A percentile compares a stretch with the other conserved stretches of the same genome.
These are phyloP conservation scores for Nicotiana benthamiana DNA, from an alignment of 257 asterid genomes.

Conservation along the genomic window DNA sequence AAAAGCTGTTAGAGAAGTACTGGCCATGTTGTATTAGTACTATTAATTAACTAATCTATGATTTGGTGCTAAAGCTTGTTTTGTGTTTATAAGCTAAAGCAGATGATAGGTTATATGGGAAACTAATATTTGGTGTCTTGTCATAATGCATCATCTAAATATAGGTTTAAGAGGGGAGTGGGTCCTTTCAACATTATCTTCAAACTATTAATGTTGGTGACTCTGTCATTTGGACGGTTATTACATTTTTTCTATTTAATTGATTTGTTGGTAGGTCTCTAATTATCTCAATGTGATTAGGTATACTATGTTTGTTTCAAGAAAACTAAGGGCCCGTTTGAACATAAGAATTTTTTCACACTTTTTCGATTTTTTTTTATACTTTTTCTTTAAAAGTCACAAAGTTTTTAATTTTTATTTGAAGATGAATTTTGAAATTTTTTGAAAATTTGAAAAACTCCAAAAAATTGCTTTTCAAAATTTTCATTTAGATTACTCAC, in stretches of 20 bases:
- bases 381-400: too few relatives aligned
- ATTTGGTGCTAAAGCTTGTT: background rate
- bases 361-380: too few relatives aligned
- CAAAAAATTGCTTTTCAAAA: too few relatives aligned
- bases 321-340: background rate
- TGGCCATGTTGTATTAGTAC: background rate
- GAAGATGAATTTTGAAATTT: too few relatives aligned
- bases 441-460: too few relatives aligned
- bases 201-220: slow-evolving; percentile 29
- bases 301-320: background rate
- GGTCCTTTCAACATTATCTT: slow-evolving; percentile 52
- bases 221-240: slow-evolving; percentile 18
- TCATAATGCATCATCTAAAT: slow-evolving; percentile 32
- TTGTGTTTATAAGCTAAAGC: background rate
- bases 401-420: too few relatives aligned
- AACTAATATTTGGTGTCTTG: slow-evolving; percentile 23
- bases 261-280: background rate
- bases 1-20: background rate
- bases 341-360: too few relatives aligned
- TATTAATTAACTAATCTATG: background rate
- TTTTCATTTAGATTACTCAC: too few relatives aligned
- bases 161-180: slow-evolving; percentile 24
- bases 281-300: background rate
- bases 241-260: background rate
- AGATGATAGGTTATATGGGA: background rate